Conservation (phyloP, 257 asterid species). For the Cinchona pubescens region DNA sequence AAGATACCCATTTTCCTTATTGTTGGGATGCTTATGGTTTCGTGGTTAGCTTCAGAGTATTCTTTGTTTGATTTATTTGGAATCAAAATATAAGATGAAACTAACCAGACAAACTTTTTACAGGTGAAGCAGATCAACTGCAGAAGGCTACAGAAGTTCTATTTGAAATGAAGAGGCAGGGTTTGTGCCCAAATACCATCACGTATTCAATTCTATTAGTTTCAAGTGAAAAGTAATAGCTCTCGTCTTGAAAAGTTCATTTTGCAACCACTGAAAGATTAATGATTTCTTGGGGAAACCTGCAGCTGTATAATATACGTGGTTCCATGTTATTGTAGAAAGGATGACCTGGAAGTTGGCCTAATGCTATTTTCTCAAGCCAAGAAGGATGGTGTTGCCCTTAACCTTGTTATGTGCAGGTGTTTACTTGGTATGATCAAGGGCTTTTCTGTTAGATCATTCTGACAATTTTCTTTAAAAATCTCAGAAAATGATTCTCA, state of each 20-base stretch:
- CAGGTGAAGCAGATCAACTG: conserved; percentile 81
- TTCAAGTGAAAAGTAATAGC: conserved; percentile 88
- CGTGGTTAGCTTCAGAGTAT: neutral
- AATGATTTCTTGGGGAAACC: conserved; percentile 17
- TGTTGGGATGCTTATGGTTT: neutral
- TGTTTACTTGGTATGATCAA: conserved; percentile 72
- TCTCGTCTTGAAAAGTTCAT: conserved; percentile 14
- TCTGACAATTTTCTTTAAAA: neutral
- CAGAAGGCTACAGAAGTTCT: conserved; percentile 67
- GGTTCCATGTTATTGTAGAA: conserved; percentile 44
- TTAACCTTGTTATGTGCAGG: conserved; percentile 87
- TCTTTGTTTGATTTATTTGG: neutral
- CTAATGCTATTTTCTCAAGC: conserved; percentile 77
- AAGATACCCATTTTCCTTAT: neutral
- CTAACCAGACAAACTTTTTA: no score
- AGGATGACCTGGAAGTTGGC: conserved; percentile 82
- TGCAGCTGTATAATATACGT: conserved; percentile 11
- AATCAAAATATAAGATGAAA: neutral
- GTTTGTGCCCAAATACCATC: conserved; percentile 73
- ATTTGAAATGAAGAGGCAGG: conserved; percentile 68
- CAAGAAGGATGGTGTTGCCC: conserved; percentile 76
- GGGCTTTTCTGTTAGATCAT: conserved; percentile 11
- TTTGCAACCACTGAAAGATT: neutral
- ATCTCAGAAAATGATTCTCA: neutral
- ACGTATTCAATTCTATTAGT: conserved; percentile 83